Evolutionary conservation across 768 basidiomycete genomes (phyloP).

Genomic region (Exidia glandulosa): DNA sequence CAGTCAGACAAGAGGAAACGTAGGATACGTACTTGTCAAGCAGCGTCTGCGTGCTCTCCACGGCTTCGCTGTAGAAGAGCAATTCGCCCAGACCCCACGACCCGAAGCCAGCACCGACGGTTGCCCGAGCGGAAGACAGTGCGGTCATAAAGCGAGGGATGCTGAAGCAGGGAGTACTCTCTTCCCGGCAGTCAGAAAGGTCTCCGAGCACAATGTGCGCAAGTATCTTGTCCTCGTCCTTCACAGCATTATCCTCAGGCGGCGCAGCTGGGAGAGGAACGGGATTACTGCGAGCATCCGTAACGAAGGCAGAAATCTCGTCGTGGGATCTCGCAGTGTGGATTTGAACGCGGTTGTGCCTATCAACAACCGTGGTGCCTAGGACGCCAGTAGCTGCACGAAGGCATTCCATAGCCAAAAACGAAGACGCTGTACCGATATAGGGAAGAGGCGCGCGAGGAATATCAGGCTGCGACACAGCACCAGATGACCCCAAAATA

Average conservation of each 20-base stretch:
- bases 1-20: background rate
- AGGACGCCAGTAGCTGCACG: background rate
- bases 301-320: background rate
- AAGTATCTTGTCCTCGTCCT: background rate
- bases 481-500: slow-evolving; percentile 23
- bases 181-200: slow-evolving; percentile 2
- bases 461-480: background rate
- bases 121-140: slow-evolving; percentile 17
- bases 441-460: background rate
- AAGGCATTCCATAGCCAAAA: background rate
- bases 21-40: slow-evolving; percentile 66
- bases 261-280: background rate
- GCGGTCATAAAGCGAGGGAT: slow-evolving; percentile 46
- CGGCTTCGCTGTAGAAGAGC: slow-evolving; percentile 75
- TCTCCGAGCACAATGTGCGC: background rate
- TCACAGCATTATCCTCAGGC: background rate
- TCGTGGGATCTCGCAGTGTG: background rate
- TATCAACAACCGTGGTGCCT: no score
- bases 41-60: slow-evolving; percentile 93
- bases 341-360: background rate
- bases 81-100: slow-evolving; percentile 54
- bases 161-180: slow-evolving; percentile 67
- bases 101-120: background rate
- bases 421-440: background rate
- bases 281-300: background rate